phyloP scores from a whole-genome alignment of 106 monocot species.

The Cymbidium sinense region DNA sequence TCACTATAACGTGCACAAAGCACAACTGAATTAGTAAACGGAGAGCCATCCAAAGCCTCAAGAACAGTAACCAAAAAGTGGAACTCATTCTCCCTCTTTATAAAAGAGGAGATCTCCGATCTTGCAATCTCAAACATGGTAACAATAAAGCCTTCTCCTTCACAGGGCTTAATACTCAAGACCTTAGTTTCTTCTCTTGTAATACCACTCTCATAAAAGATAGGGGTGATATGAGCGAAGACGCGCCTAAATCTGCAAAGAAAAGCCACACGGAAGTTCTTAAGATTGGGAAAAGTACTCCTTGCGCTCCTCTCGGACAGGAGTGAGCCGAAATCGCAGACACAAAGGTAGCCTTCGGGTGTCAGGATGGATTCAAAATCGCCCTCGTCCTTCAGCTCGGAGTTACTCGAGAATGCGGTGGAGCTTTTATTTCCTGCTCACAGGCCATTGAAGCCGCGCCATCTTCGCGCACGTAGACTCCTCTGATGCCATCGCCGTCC shows the following conservation, averaged over 20 bases:
- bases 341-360: constrained; percentile 53
- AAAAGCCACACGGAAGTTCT: constrained; percentile 57
- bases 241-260: constrained; percentile 83
- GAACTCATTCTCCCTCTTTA: constrained; percentile 90
- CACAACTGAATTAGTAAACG: constrained; percentile 58
- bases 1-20: constrained; percentile 84
- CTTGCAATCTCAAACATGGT: constrained; percentile 80
- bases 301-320: constrained; percentile 93
- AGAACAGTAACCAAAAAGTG: constrained; percentile 77
- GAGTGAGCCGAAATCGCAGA: constrained; percentile 96
- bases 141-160: constrained; percentile 70
- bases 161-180: constrained; percentile 87
- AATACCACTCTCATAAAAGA: constrained; percentile 92
- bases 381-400: constrained; percentile 40
- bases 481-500: constrained; percentile 7
- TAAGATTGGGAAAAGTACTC: constrained; percentile 89
- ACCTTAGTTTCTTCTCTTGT: constrained; percentile 77
- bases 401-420: constrained; percentile 3
- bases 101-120: constrained; percentile 77
- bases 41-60: constrained; percentile 64
- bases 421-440: constrained; percentile 23
- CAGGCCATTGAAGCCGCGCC: constrained; percentile 27
- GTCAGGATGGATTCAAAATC: constrained; percentile 57
- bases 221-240: constrained; percentile 80
- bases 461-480: constrained; percentile 17